Base-by-base conservation (phyloP, 164 flowering plant genomes). In the Litsea cubeba region DNA sequence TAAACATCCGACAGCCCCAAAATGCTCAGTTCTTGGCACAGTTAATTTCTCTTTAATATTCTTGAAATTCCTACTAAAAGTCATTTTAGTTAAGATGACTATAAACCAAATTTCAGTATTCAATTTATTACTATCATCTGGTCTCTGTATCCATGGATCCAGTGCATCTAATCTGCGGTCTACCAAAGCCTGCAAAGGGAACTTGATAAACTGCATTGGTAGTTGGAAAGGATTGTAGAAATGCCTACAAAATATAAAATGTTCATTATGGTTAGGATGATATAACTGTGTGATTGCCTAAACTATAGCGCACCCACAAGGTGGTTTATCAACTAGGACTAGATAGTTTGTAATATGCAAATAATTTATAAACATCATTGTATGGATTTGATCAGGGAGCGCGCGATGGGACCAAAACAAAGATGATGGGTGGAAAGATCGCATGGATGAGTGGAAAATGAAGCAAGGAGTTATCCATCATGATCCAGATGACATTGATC, bases 391-490 rank as follows among this genome's bases (percentile, higher is more conserved):
- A n/a, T 32, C 83, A 93, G 97, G 97, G 64, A 93, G 89, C 76
- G 89, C 82, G 63, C 86, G 90, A 82, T 89, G 95, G 97, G 98
- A 93, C 78, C 95, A 85, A 25, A 93, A 82, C 85, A 95, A 87
- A 76, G 97, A 90, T 65, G 87, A 79, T 72, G 95, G 91, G 22
- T 90, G 98, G 97, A 90, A 88, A 76, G 99, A 93, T 14, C 77
- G 93, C 25, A 93, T 87, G 93, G 98, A 93, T 73, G 98, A 95
- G 5, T 92, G 98, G 93, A 93, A 92, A 83, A 35, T 88, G 80
- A 93, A 89, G 80, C 99, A 95, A 75, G 98, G 98, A 25, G 85
- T 88, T 71, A 80, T 91, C 12, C 93, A 88, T 35, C 81, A 83
- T 8, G 97, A 93, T 26, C 73, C 71, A 12, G 91, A 91, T 26